Evolutionary conservation across 2,329 filamentous ascomycete genomes (phyloP), one percentile per base, ranked within the genome.

Genomic region (Phyllosticta paracitricarpa): DNA sequence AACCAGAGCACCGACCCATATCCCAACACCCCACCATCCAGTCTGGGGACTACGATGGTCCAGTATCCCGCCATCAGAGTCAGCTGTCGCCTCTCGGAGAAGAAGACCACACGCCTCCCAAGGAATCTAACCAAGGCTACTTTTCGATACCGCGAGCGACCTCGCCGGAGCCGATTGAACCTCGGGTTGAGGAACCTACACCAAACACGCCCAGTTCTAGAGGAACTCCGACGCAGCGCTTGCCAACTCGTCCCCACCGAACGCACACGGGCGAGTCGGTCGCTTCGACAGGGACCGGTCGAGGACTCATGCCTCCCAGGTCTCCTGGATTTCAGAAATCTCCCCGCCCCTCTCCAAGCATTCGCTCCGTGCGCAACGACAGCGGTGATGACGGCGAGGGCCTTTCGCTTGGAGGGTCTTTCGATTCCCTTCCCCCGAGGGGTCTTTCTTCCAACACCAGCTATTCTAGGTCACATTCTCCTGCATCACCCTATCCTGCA

Each of bases 371-470:
- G 10, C 72, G 69, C 25, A 72, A 68, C 4, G 77, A 80, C 61
- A 85, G 84, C 28, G 86, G 84, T 1, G 82, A 84, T 62, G 89
- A 92, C 57, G 88, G 91, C 60, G 89, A 93, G 62, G 81, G 81
- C 54, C 81, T 81, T 68, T 82, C 81, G 1, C 77, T 81, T 62
- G 77, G 75, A n/a, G 77, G 79, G 12, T 83, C 81, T 10, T 81
- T 80, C 58, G 89, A 90, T 56, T 84, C 88, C 6, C 82, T 85
- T 10, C 79, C 83, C 28, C 78, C 83, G n/a, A 84, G 91, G 53
- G 94, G 94, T 70, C 77, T 91, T 57, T 96, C 92, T 1, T 83
- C 84, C 17, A 87, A 87, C 66, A 92, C 83, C 65, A 82, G 79
- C 56, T 73, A 84, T 33, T 87, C 84, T 2, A 73, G 80, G 64